Conservation (phyloP, 805 yeast species). For the Lachancea sp. region DNA sequence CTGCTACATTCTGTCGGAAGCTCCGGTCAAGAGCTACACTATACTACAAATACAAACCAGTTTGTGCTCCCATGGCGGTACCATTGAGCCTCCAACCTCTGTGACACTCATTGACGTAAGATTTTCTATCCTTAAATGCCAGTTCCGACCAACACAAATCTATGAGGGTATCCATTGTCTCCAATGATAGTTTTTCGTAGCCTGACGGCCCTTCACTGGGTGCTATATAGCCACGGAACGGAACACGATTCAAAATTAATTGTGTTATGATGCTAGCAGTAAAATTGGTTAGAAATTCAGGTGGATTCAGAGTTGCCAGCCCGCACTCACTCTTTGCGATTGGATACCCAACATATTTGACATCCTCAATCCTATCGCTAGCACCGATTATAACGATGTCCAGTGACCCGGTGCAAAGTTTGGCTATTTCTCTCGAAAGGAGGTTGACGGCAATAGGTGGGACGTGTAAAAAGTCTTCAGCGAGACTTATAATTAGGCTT, state of each 20-base stretch:
- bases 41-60: constrained; percentile 24
- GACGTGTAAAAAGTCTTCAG: constrained; percentile 27
- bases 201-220: constrained; percentile 62
- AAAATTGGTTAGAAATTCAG: constrained; percentile 56
- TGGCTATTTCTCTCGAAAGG: constrained; percentile 24
- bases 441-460: constrained; percentile 34
- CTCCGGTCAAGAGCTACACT: neutral
- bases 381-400: constrained; percentile 20
- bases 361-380: constrained; percentile 25
- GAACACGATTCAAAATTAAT: constrained; percentile 12
- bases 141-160: constrained; percentile 14
- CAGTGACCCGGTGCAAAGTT: constrained; percentile 9
- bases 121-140: constrained; percentile 9
- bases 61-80: constrained; percentile 28
- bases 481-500: constrained; percentile 20
- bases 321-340: constrained; percentile 16
- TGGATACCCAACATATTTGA: constrained; percentile 18
- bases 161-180: constrained; percentile 26
- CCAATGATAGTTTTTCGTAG: constrained; percentile 43
- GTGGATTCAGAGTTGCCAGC: constrained; percentile 41
- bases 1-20: constrained; percentile 3
- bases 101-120: constrained; percentile 22
- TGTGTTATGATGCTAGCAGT: constrained; percentile 40
- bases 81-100: constrained; percentile 29
- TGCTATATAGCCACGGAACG: constrained; percentile 18